Evolutionary conservation across 768 basidiomycete genomes (phyloP).

Genomic region (Nidula microcarpa): DNA sequence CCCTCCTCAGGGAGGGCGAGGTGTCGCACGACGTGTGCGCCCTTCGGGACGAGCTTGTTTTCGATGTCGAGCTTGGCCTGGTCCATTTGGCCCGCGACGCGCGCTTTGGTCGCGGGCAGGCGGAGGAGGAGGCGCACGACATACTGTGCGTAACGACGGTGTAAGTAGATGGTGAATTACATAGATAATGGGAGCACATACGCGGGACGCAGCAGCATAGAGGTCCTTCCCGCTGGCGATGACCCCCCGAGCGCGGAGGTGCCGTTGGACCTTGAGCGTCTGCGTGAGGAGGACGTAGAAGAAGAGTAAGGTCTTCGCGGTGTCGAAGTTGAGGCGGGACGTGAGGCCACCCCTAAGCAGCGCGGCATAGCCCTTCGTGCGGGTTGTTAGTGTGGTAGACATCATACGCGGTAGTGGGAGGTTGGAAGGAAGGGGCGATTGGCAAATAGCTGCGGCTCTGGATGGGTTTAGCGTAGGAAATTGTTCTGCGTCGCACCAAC

Average conservation of each 20-base stretch:
- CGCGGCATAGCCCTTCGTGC: background rate
- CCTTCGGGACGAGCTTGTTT: slow-evolving; percentile 62
- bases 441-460: too few species aligned
- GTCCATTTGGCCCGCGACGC: slow-evolving; percentile 61
- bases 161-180: background rate
- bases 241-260: slow-evolving; percentile 63
- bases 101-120: slow-evolving; percentile 55
- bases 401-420: background rate
- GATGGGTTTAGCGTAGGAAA: too few species aligned
- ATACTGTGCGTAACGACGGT: background rate
- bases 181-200: slow-evolving; percentile 18
- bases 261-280: slow-evolving; percentile 50
- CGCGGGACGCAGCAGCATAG: slow-evolving; percentile 51
- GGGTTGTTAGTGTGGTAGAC: background rate
- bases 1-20: slow-evolving; percentile 65
- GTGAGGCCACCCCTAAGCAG: background rate
- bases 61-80: slow-evolving; percentile 66
- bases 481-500: too few species aligned
- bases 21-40: slow-evolving; percentile 59
- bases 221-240: slow-evolving; percentile 43
- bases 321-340: slow-evolving; percentile 29
- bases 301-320: slow-evolving; percentile 53
- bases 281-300: slow-evolving; percentile 55
- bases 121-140: slow-evolving; percentile 54
- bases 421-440: too few species aligned